phyloP scores from a whole-genome alignment of 169 alveolate genomes.

The Theileria annulata region DNA sequence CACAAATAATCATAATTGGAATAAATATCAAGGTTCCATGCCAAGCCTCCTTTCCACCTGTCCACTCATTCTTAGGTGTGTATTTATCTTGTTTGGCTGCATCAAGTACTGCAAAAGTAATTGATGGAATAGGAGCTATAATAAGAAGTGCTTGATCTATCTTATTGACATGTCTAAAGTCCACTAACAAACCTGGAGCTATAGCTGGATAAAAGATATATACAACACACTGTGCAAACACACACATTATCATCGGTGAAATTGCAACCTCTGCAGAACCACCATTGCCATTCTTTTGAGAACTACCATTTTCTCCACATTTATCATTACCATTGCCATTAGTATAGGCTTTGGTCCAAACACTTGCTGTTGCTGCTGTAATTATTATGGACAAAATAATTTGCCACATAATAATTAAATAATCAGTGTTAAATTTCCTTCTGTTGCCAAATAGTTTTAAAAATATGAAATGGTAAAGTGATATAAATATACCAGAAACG shows the following conservation, averaged over 20 bases:
- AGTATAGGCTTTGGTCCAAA: neutral
- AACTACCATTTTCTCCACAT: neutral
- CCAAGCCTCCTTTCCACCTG: neutral
- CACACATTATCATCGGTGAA: slow-evolving; percentile 4
- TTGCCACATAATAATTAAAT: neutral
- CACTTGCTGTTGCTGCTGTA: neutral
- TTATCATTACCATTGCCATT: neutral
- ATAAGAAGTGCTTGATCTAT: slow-evolving; percentile 1
- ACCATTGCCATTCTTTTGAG: neutral
- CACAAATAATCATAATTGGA: neutral
- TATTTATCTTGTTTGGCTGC: neutral
- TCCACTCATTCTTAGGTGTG: slow-evolving; percentile 5
- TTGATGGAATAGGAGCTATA: neutral
- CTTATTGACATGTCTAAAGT: neutral
- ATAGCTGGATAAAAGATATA: slow-evolving; percentile 12
- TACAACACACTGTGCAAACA: neutral
- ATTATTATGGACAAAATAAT: neutral
- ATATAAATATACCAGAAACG: neutral
- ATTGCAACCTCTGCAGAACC: neutral
- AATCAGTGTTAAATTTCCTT: neutral
- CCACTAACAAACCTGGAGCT: neutral
- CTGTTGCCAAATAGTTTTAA: neutral
- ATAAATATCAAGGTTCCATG: neutral
- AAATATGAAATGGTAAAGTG: neutral
- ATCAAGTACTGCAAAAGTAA: neutral